These are phyloP conservation scores for Malassezia cuniculi DNA, from an alignment of 1,284 basidiomycete species.

Conservation along the genomic window DNA sequence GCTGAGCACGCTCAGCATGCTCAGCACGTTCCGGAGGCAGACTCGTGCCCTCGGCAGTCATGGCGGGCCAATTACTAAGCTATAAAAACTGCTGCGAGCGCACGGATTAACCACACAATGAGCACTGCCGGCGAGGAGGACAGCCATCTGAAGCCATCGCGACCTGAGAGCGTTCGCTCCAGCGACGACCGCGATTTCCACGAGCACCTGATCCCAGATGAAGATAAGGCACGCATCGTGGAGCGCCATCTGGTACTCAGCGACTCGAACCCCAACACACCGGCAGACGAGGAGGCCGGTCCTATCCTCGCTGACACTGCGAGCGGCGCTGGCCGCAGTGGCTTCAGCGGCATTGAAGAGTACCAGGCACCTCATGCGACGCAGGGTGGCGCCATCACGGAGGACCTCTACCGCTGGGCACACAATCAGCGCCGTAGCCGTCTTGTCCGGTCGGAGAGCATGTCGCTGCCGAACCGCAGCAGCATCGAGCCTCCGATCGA, in stretches of 20 bases:
- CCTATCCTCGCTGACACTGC: slow-evolving; percentile 4
- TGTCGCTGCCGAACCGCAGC: slow-evolving; percentile 33
- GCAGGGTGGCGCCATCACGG: slow-evolving; percentile 42
- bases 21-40: not conserved
- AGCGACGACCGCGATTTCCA: slow-evolving; percentile 19
- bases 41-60: no score
- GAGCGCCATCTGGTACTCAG: slow-evolving; percentile 17
- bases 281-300: slow-evolving; percentile 9
- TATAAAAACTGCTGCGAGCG: no score
- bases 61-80: no score
- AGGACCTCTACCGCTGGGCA: slow-evolving; percentile 43
- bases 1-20: not conserved
- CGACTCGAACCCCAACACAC: not conserved
- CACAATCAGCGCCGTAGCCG: slow-evolving; percentile 33
- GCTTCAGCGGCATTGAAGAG: slow-evolving; percentile 18
- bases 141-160: no score
- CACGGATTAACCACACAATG: no score
- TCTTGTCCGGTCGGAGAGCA: slow-evolving; percentile 30
- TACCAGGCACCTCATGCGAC: slow-evolving; percentile 36
- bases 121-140: no score
- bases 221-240: slow-evolving; percentile 33
- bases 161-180: no score
- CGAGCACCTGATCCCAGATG: slow-evolving; percentile 29
- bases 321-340: slow-evolving; percentile 8
- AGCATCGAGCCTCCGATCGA: slow-evolving; percentile 36